These are phyloP conservation scores for Coemansia sp. DNA, from an alignment of 192 early-diverging fungal genomes.

Conservation along the genomic window DNA sequence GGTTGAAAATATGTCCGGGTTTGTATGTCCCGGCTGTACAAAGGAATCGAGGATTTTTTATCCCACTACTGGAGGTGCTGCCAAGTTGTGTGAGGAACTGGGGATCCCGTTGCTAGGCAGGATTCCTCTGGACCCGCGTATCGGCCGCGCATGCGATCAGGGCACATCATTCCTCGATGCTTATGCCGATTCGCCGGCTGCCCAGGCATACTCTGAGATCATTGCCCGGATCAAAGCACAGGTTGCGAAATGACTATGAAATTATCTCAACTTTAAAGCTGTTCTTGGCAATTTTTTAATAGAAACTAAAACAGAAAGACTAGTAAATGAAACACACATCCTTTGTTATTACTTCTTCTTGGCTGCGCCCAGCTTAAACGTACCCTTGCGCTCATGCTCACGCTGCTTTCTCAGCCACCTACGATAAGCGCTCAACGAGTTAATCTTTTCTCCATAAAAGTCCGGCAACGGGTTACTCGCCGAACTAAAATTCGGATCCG, in stretches of 20 bases:
- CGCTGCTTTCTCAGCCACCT: constrained; percentile 87
- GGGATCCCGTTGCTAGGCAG: constrained; percentile 64
- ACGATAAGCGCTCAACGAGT: constrained; percentile 77
- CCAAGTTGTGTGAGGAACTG: constrained; percentile 64
- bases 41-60: constrained; percentile 74
- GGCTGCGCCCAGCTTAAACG: constrained; percentile 59
- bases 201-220: constrained; percentile 63
- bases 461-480: constrained; percentile 80
- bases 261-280: no score
- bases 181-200: constrained; percentile 85
- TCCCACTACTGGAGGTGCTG: constrained; percentile 75
- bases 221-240: constrained; percentile 37
- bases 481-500: constrained; percentile 66
- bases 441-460: constrained; percentile 92
- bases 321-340: background rate
- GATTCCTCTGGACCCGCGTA: constrained; percentile 76
- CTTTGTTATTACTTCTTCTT: constrained; percentile 8
- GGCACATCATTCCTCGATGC: constrained; percentile 89
- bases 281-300: background rate
- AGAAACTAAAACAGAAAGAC: background rate
- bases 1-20: constrained; percentile 98
- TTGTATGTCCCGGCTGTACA: constrained; percentile 88
- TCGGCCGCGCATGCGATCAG: constrained; percentile 80
- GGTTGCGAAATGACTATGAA: no score
- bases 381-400: constrained; percentile 69